Percentiles rank a stretch among this genome's conserved stretches.
Conservation (phyloP, 2,329 filamentous ascomycete genomes). For the Claviceps sp. region DNA sequence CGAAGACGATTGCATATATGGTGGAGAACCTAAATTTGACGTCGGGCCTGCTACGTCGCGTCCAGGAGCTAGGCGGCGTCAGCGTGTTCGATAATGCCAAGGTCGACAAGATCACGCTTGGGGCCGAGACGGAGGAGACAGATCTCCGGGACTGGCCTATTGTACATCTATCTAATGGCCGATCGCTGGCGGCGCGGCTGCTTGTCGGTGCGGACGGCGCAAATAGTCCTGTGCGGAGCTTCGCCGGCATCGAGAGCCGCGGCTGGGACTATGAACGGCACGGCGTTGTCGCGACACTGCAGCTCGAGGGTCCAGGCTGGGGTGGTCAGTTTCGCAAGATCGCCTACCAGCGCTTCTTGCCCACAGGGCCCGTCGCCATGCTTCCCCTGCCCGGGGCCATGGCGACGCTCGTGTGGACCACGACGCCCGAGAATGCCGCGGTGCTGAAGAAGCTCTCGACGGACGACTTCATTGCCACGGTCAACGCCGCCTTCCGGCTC, state of each 20-base stretch:
- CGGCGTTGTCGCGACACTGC: slow-evolving; percentile 80
- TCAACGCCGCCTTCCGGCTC: slow-evolving; percentile 88
- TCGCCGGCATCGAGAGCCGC: slow-evolving; percentile 70
- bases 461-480: slow-evolving; percentile 67
- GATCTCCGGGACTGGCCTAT: slow-evolving; percentile 84
- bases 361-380: slow-evolving; percentile 81
- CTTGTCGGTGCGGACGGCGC: slow-evolving; percentile 89
- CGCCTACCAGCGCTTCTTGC: slow-evolving; percentile 91
- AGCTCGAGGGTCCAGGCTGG: slow-evolving; percentile 50
- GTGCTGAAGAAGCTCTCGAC: slow-evolving; percentile 63
- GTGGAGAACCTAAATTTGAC: slow-evolving; percentile 87
- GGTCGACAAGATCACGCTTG: slow-evolving; percentile 69
- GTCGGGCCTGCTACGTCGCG: slow-evolving; percentile 57
- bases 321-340: slow-evolving; percentile 47
- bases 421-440: slow-evolving; percentile 65
- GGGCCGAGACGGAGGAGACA: slow-evolving; percentile 51
- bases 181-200: slow-evolving; percentile 62
- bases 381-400: slow-evolving; percentile 74
- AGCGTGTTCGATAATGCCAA: slow-evolving; percentile 63
- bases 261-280: slow-evolving; percentile 92
- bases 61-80: slow-evolving; percentile 56
- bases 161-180: slow-evolving; percentile 56
- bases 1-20: slow-evolving; percentile 81
- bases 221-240: slow-evolving; percentile 83
- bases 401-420: slow-evolving; percentile 89